phyloP scores from a whole-genome alignment of 371 early-diverging fungal genomes.

The Fennellomyces sp. region DNA sequence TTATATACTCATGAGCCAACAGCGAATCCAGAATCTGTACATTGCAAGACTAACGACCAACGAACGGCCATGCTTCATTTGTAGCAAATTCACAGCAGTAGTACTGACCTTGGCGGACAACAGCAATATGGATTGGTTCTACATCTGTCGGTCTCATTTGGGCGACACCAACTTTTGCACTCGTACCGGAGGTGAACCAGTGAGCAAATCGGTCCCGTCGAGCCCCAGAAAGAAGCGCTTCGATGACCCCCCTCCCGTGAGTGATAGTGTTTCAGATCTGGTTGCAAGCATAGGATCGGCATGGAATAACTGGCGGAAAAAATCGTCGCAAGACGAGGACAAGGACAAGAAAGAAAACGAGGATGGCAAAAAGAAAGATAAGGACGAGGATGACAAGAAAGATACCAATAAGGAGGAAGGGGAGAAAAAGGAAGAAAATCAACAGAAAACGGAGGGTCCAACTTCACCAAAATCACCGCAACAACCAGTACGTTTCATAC shows the following conservation, averaged over 20 bases:
- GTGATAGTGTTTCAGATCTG: conserved; percentile 47
- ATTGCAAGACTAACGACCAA: conserved; percentile 51
- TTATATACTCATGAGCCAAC: not conserved
- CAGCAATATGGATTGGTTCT: conserved; percentile 62
- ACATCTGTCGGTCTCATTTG: conserved; percentile 48
- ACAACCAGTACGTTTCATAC: conserved; percentile 40
- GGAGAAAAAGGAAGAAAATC: not conserved
- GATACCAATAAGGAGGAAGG: conserved; percentile 13
- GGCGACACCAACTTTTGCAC: conserved; percentile 49
- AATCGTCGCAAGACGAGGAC: conserved; percentile 3
- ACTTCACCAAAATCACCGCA: conserved; percentile 7
- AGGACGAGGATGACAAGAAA: conserved; percentile 16
- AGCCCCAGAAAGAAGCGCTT: conserved; percentile 17
- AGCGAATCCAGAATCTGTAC: conserved; percentile 54
- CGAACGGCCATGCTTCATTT: conserved; percentile 64
- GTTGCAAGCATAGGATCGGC: conserved; percentile 46
- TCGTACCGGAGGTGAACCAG: conserved; percentile 22
- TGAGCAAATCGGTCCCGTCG: conserved; percentile 6
- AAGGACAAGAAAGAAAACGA: conserved; percentile 20
- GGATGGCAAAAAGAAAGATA: conserved; percentile 19
- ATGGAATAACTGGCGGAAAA: conserved; percentile 42
- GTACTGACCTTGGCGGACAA: conserved; percentile 58
- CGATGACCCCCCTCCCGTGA: conserved; percentile 29
- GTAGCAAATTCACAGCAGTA: conserved; percentile 56
- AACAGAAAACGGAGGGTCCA: not conserved